Base-by-base conservation (phyloP, 306 rosid genomes). In the Dalbergia cultrata region DNA sequence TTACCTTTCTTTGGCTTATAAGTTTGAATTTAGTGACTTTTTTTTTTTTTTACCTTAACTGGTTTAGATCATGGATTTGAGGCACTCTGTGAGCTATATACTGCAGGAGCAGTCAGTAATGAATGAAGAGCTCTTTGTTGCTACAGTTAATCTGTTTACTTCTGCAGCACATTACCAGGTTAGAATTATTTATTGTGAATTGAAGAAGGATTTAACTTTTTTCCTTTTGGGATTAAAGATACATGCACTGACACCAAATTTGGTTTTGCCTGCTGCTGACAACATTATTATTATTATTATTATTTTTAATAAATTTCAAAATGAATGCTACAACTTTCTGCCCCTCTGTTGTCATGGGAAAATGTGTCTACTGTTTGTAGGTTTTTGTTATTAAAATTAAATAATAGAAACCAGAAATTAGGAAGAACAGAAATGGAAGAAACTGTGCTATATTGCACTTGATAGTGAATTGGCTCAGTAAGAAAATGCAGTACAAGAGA, bases 81-180 rank as follows among this genome's bases (percentile, higher is more conserved):
- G 90, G 83, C 84, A 81, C 53, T 72, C 88, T 74, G 52, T 90
- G 73, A 79, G 84, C 88, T 72, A 73, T 87, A 84, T 95, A 81
- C 76, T 93, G 75, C 89, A 50, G 67, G 91, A 93, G 89, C 89
- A 88, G 67, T 82, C 92, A 9, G 84, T 18, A 45, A 80, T 82
- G 64, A 86, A 93, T 85, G 95, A 95, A 89, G 93, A 91, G 80
- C 94, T 95, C 71, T 89, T 95, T 82, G 89, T 88, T 80, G 92
- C 99, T 61, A 77, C 82, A 18, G 84, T 95, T 56, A 90, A 90
- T 81, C 69, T 95, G 75, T 87, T 93, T 50, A 88, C 92, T 50
- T 89, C 97, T 80, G 95, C 97, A 41, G 97, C 97, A 18, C 82
- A 76, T 77, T 80, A 85, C 87, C 97, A 95, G 97, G 99, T 95